Evolutionary conservation across 371 early-diverging fungal species (phyloP).

Genomic region (Mucor ambiguus): DNA sequence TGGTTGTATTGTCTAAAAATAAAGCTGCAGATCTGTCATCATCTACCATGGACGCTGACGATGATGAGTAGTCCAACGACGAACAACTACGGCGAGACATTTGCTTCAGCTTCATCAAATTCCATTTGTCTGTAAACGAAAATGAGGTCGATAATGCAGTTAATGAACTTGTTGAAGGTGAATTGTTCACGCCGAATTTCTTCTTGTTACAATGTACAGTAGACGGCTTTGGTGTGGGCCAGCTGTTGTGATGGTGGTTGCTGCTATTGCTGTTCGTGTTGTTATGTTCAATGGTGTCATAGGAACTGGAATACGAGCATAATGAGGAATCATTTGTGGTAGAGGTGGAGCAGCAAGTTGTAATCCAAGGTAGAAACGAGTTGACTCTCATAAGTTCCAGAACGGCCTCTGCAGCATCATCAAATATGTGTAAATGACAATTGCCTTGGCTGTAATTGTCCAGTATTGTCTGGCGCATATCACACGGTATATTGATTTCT

Average conservation of each 20-base stretch:
- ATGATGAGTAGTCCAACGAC: conserved; percentile 2
- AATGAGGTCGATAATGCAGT: conserved; percentile 9
- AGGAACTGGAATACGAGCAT: conserved; percentile 1
- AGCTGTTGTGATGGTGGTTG: conserved; percentile 7
- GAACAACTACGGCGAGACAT: conserved; percentile 25
- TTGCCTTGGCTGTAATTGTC: conserved; percentile 25
- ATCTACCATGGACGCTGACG: not conserved
- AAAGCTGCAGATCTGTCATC: conserved; percentile 1
- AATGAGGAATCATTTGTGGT: conserved; percentile 6
- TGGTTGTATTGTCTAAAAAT: not conserved
- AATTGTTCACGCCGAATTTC: conserved; percentile 5
- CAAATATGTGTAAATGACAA: conserved; percentile 36
- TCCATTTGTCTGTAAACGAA: conserved; percentile 20
- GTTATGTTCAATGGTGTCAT: not conserved
- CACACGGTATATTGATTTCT: conserved; percentile 56
- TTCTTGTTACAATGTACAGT: not conserved
- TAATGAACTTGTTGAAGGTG: conserved; percentile 7
- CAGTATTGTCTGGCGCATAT: conserved; percentile 46
- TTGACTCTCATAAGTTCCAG: conserved; percentile 53
- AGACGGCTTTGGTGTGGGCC: not conserved
- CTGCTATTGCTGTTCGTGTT: not conserved
- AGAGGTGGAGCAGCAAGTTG: conserved; percentile 2
- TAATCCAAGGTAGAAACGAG: conserved; percentile 47
- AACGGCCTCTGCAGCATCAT: conserved; percentile 40
- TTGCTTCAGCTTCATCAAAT: conserved; percentile 21